Evolutionary conservation across 2,329 filamentous ascomycete genomes (phyloP), one percentile per base, ranked within the genome.

Genomic region (Pseudogymnoascus sp.): DNA sequence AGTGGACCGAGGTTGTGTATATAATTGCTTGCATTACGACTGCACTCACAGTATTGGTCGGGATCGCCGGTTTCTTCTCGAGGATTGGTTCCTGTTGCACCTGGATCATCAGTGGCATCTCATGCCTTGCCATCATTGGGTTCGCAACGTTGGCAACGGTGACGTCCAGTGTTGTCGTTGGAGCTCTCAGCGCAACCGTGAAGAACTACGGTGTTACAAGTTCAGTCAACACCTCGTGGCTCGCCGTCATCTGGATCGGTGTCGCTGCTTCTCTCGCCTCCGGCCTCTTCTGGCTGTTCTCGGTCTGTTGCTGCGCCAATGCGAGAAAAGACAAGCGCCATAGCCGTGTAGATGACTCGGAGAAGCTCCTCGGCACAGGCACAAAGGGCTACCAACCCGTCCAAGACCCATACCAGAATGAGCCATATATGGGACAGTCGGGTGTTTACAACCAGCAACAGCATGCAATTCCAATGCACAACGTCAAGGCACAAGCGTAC

Each of bases 251-350:
- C 69, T 97, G 92, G 91, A 80, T 97, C 64, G 87, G 87, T 45
- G 87, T 88, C 39, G 89, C 84, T 28, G 92, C 95, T 72, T 87
- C 88, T 65, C 73, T 94, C 35, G 90, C 75, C 42, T 88, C 89
- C 6, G 85, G 84, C 66, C 77, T 96, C 72, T 97, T 97, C 87
- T 97, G 94, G 93, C 78, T 92, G 72, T 85, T 95, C 75, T 91
- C 87, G 75, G 84, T 89, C 71, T 97, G 93, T 87, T 97, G 92
- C 85, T 96, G 92, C 81, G 38, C 42, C 22, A 42, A 25, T 55
- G 38, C 28, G 52, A 62, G 25, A 60, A 60, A 25, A 7, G 52
- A 28, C 49, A 62, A 28, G 19, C 49, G 28, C 49, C 52, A 68
- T 61, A 59, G 70, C 60, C 66, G 68, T 61, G 30, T 41, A 1